Percentiles rank a stretch among this genome's conserved stretches.
Evolutionary conservation across 805 yeast genomes (phyloP).

Genomic region (Debaryomyces prosopidis): DNA sequence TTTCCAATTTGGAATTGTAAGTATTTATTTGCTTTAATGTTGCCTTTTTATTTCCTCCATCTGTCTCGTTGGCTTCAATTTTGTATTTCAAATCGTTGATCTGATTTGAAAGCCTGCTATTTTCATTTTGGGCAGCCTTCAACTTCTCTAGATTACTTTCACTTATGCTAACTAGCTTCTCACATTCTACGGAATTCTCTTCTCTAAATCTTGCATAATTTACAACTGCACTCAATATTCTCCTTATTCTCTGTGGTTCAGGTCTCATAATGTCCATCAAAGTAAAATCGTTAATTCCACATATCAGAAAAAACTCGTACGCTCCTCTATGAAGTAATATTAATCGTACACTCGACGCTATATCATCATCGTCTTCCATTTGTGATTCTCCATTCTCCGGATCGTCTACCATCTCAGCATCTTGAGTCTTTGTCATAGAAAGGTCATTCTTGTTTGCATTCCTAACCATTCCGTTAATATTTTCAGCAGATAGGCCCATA

Average conservation of each 20-base stretch:
- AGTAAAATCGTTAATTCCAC: conserved; percentile 78
- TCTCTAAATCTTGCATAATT: conserved; percentile 86
- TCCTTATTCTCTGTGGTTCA: conserved; percentile 61
- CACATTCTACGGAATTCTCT: conserved; percentile 70
- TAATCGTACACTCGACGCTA: conserved; percentile 42
- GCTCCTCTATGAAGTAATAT: conserved; percentile 61
- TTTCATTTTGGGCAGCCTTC: conserved; percentile 40
- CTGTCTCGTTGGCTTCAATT: conserved; percentile 25
- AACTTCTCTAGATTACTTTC: conserved; percentile 46
- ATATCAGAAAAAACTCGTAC: conserved; percentile 60
- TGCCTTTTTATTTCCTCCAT: conserved; percentile 24
- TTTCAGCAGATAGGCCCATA: conserved; percentile 47
- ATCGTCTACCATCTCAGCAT: conserved; percentile 7
- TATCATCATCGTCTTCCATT: conserved; percentile 30
- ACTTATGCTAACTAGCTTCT: conserved; percentile 55
- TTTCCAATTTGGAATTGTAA: conserved; percentile 58
- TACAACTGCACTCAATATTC: conserved; percentile 78
- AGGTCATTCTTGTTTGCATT: conserved; percentile 1
- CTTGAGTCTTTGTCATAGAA: conserved; percentile 9
- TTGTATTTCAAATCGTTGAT: conserved; percentile 30
- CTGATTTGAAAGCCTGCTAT: conserved; percentile 38
- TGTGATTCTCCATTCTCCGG: conserved; percentile 13
- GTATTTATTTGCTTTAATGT: conserved; percentile 39
- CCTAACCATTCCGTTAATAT: conserved; percentile 19
- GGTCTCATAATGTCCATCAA: conserved; percentile 76